These are phyloP conservation scores for Xylariaceae sp. DNA, from an alignment of 2,329 filamentous ascomycete genomes.

Conservation along the genomic window DNA sequence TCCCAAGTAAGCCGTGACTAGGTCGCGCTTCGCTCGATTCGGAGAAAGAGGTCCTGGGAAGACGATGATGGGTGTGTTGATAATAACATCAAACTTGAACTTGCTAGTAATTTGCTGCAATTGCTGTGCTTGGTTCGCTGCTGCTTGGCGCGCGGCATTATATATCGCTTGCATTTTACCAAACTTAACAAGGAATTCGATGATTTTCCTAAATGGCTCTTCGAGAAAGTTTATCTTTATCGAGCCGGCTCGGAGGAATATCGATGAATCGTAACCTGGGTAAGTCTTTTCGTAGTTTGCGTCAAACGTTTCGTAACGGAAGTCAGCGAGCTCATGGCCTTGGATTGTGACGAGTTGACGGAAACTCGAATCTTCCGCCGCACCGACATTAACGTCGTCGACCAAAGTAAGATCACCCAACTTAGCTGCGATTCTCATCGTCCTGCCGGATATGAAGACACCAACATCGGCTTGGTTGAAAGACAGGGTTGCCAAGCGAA, in stretches of 20 bases:
- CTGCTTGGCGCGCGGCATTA: slow-evolving; percentile 94
- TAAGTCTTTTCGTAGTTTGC: slow-evolving; percentile 72
- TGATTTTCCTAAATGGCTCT: slow-evolving; percentile 96
- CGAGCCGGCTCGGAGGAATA: slow-evolving; percentile 89
- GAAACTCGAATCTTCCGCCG: slow-evolving; percentile 79
- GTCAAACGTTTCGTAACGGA: slow-evolving; percentile 97
- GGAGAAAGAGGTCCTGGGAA: slow-evolving; percentile 82
- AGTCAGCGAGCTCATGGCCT: slow-evolving; percentile 93
- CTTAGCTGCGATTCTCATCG: slow-evolving; percentile 85
- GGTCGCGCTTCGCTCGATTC: slow-evolving; percentile 75
- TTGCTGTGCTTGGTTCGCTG: slow-evolving; percentile 90
- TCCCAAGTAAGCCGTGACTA: slow-evolving; percentile 90
- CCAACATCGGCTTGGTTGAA: slow-evolving; percentile 92
- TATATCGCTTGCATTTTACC: slow-evolving; percentile 99
- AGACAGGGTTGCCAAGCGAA: slow-evolving; percentile 88
- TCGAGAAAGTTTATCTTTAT: slow-evolving; percentile 97
- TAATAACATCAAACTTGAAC: slow-evolving; percentile 90
- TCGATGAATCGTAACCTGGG: slow-evolving; percentile 92
- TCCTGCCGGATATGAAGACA: slow-evolving; percentile 83
- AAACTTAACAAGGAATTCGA: slow-evolving; percentile 97
- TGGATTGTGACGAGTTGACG: slow-evolving; percentile 92
- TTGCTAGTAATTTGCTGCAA: slow-evolving; percentile 89
- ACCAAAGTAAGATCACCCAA: slow-evolving; percentile 88
- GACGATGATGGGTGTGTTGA: slow-evolving; percentile 95
- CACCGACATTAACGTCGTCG: slow-evolving; percentile 92